Evolutionary conservation across 1,284 basidiomycete genomes (phyloP).

Genomic region (Marasmius fiardii): DNA sequence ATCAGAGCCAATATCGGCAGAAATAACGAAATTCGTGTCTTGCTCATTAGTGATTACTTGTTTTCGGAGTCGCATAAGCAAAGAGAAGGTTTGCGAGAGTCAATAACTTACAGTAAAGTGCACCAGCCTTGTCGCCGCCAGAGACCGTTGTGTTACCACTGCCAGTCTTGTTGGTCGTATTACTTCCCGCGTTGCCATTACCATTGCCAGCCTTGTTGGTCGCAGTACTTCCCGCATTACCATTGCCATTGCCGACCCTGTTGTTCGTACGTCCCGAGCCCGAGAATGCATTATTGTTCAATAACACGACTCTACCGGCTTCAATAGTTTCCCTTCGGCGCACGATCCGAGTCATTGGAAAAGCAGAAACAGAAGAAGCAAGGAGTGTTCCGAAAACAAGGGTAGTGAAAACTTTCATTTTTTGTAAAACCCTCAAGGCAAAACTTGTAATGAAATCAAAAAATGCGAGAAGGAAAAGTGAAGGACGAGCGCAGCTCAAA

Average conservation of each 20-base stretch:
- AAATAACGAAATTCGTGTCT: conserved; percentile 27
- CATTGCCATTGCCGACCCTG: too few species aligned
- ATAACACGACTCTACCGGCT: background rate
- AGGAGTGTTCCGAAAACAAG: conserved; percentile 5
- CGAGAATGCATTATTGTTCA: too few species aligned
- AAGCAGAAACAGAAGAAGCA: background rate
- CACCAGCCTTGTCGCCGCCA: background rate
- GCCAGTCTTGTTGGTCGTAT: too few species aligned
- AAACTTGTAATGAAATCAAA: too few species aligned
- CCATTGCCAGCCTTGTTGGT: too few species aligned
- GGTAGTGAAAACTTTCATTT: conserved; percentile 4
- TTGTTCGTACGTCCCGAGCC: too few species aligned
- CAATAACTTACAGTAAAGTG: background rate
- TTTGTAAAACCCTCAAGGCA: too few species aligned
- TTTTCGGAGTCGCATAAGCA: background rate
- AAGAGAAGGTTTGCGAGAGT: background rate
- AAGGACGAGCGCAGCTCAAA: too few species aligned
- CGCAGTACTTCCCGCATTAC: too few species aligned
- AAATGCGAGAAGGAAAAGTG: too few species aligned
- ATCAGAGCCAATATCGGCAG: conserved; percentile 24
- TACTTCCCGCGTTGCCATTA: too few species aligned
- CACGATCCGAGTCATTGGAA: conserved; percentile 3
- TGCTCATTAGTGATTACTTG: conserved; percentile 36
- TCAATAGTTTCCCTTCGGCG: background rate
- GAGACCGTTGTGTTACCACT: background rate